Percentiles rank a stretch among this genome's conserved stretches.
phyloP scores from a whole-genome alignment of 2,329 filamentous ascomycete genomes.

The Ophiostoma quercus region DNA sequence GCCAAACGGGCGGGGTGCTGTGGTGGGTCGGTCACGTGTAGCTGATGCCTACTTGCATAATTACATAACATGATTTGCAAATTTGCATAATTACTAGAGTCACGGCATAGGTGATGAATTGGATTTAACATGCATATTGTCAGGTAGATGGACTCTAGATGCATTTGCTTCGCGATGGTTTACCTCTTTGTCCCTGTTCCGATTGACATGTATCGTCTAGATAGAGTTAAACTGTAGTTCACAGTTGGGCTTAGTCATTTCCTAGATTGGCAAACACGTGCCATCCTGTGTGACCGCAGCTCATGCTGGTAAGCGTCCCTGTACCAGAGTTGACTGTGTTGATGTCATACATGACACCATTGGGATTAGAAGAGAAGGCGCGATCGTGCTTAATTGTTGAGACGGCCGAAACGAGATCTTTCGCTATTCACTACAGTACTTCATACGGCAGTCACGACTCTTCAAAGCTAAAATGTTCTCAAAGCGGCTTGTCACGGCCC shows the following conservation, averaged over 20 bases:
- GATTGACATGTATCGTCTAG: too few species aligned
- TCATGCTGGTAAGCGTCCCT: neutral
- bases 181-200: neutral
- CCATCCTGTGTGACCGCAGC: neutral
- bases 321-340: neutral
- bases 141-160: too few species aligned
- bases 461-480: neutral
- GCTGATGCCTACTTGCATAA: neutral
- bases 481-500: neutral
- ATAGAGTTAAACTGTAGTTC: too few species aligned
- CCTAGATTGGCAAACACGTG: neutral
- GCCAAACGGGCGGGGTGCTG: conserved; percentile 21
- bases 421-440: neutral
- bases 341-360: neutral
- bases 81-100: neutral
- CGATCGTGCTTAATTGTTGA: neutral
- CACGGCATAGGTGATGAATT: neutral
- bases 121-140: too few species aligned
- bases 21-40: conserved; percentile 23
- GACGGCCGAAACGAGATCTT: neutral
- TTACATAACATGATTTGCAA: neutral
- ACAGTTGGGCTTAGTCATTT: neutral
- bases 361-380: neutral
- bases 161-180: neutral
- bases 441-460: neutral